Percentiles rank a stretch among this genome's conserved stretches.
Conservation (phyloP, 2,329 filamentous ascomycete genomes). For the Alternaria infectoria region DNA sequence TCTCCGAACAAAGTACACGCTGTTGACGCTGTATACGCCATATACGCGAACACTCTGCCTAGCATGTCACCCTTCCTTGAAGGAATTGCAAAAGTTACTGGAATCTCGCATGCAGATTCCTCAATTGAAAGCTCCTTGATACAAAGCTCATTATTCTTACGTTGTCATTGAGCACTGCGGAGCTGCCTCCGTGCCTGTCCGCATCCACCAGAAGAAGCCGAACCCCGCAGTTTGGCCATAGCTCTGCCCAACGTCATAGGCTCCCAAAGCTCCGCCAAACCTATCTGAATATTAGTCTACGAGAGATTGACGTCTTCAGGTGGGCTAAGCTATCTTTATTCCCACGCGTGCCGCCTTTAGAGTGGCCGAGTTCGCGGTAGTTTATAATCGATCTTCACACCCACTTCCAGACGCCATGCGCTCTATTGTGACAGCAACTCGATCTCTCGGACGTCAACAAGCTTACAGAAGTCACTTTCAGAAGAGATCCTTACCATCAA, state of each 20-base stretch:
- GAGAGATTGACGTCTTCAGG: slow-evolving; percentile 8
- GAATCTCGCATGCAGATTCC: background rate
- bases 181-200: background rate
- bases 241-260: slow-evolving; percentile 18
- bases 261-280: background rate
- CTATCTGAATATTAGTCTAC: background rate
- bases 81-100: background rate
- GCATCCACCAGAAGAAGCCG: background rate
- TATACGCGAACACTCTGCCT: slow-evolving; percentile 6
- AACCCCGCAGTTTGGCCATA: slow-evolving; percentile 16
- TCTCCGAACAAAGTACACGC: slow-evolving; percentile 16
- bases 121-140: background rate
- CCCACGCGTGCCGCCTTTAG: slow-evolving; percentile 1
- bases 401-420: slow-evolving; percentile 33
- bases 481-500: slow-evolving; percentile 38
- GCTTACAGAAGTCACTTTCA: slow-evolving; percentile 41
- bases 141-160: background rate
- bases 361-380: background rate
- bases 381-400: slow-evolving; percentile 8
- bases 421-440: slow-evolving; percentile 39
- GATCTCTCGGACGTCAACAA: slow-evolving; percentile 40
- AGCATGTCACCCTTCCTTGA: background rate
- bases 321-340: slow-evolving; percentile 4
- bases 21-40: slow-evolving; percentile 28
- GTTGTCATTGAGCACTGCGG: background rate